These are phyloP conservation scores for Coemansia sp. DNA, from an alignment of 192 early-diverging fungal genomes.

Conservation along the genomic window DNA sequence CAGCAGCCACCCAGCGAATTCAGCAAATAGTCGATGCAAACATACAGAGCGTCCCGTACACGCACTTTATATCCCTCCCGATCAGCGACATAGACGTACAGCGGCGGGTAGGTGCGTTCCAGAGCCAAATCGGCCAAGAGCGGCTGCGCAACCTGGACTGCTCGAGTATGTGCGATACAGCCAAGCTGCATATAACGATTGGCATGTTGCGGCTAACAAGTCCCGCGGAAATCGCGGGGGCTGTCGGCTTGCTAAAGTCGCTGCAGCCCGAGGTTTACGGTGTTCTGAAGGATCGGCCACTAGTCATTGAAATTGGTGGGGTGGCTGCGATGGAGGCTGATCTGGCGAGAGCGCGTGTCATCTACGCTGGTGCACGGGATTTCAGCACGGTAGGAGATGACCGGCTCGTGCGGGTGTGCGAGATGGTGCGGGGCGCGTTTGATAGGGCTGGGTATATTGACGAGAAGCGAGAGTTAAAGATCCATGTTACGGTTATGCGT, in stretches of 20 bases:
- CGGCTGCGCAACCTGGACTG: neutral
- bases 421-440: conserved; percentile 24
- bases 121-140: neutral
- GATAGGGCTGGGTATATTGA: conserved; percentile 39
- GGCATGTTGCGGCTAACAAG: conserved; percentile 47
- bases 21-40: conserved; percentile 13
- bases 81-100: conserved; percentile 25
- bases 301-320: conserved; percentile 22
- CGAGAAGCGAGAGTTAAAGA: conserved; percentile 38
- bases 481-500: conserved; percentile 32
- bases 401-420: conserved; percentile 24
- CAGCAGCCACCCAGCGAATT: conserved; percentile 17
- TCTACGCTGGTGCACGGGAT: conserved; percentile 30
- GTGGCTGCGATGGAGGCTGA: conserved; percentile 35
- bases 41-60: conserved; percentile 27
- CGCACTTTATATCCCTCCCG: conserved; percentile 48
- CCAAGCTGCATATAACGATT: conserved; percentile 34
- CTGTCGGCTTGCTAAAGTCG: conserved; percentile 29
- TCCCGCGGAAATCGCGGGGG: conserved; percentile 8
- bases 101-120: conserved; percentile 25
- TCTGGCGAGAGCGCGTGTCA: conserved; percentile 11
- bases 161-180: conserved; percentile 18
- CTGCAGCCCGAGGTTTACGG: conserved; percentile 15
- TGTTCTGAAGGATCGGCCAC: conserved; percentile 10
- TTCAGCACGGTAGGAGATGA: neutral